Conservation (phyloP, 768 basidiomycete species). For the Imleria badia region DNA sequence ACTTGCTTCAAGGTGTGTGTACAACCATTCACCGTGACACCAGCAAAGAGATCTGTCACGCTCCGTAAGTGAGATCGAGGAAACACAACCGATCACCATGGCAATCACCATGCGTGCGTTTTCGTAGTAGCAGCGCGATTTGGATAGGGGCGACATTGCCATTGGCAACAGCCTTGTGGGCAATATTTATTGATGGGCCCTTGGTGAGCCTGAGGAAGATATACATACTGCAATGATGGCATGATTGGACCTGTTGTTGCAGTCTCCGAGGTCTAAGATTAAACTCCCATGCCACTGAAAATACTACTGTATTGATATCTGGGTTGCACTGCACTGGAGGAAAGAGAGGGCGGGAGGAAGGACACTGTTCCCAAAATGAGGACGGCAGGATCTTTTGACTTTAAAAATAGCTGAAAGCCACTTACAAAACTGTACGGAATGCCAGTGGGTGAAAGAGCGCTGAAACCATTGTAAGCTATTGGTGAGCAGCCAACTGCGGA, state of each 20-base stretch:
- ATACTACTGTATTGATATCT: neutral
- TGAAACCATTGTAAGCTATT: neutral
- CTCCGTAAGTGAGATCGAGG: slow-evolving; percentile 6
- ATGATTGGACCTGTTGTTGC: slow-evolving; percentile 1
- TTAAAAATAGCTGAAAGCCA: neutral
- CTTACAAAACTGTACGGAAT: neutral
- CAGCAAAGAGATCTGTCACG: neutral
- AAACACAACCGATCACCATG: neutral
- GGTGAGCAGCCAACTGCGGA: neutral
- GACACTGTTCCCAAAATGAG: neutral
- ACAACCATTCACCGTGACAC: neutral
- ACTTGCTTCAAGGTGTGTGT: neutral
- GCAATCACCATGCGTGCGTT: slow-evolving; percentile 14
- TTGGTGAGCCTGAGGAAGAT: neutral
- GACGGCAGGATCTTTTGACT: neutral
- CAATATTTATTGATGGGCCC: neutral
- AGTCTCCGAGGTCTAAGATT: neutral
- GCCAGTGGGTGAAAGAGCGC: neutral
- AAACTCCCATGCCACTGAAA: neutral
- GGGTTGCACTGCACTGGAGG: neutral
- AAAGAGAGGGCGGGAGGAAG: neutral
- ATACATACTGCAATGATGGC: neutral
- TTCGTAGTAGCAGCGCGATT: neutral
- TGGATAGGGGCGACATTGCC: slow-evolving; percentile 6
- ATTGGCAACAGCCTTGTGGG: slow-evolving; percentile 9